Percentiles rank a stretch among this genome's conserved stretches.
Evolutionary conservation across 2,329 filamentous ascomycete genomes (phyloP).

Genomic region (Nannizzia gypsea): DNA sequence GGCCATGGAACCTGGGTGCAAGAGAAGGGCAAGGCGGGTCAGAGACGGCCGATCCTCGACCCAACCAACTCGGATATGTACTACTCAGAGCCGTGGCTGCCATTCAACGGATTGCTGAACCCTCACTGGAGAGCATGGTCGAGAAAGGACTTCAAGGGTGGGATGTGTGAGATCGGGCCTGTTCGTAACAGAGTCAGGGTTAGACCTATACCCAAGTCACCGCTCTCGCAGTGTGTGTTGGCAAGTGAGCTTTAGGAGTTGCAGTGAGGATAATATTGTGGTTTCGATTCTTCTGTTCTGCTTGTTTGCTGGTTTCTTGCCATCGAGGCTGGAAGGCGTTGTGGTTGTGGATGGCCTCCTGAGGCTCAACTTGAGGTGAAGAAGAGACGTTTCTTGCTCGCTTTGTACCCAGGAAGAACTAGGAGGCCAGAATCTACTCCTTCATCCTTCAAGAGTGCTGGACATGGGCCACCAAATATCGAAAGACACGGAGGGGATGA

Average conservation of each 20-base stretch:
- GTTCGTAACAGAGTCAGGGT: not conserved
- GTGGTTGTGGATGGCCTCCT: not conserved
- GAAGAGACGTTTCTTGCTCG: not conserved
- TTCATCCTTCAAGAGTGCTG: not conserved
- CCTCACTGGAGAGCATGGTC: not conserved
- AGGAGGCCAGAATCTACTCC: too few species aligned
- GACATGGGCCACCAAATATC: not conserved
- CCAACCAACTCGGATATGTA: slow-evolving; percentile 5
- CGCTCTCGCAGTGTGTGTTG: not conserved
- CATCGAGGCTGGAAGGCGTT: not conserved
- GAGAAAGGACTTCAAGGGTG: slow-evolving; percentile 4
- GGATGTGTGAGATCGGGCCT: not conserved
- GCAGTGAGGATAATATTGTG: too few species aligned
- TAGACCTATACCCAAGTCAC: not conserved
- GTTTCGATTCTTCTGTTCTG: too few species aligned
- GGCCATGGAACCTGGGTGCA: slow-evolving; percentile 9
- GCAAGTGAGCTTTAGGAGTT: not conserved
- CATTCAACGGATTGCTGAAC: slow-evolving; percentile 13
- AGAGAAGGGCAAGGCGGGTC: slow-evolving; percentile 4
- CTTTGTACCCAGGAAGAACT: not conserved
- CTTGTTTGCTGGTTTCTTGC: too few species aligned
- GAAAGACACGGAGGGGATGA: not conserved
- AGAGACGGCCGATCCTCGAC: slow-evolving; percentile 6
- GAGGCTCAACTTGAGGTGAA: not conserved
- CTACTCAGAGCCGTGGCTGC: slow-evolving; percentile 8